Evolutionary conservation across 257 asterid genomes (phyloP), one percentile per base, ranked within the genome.

Genomic region (Solanum chmielewskii): DNA sequence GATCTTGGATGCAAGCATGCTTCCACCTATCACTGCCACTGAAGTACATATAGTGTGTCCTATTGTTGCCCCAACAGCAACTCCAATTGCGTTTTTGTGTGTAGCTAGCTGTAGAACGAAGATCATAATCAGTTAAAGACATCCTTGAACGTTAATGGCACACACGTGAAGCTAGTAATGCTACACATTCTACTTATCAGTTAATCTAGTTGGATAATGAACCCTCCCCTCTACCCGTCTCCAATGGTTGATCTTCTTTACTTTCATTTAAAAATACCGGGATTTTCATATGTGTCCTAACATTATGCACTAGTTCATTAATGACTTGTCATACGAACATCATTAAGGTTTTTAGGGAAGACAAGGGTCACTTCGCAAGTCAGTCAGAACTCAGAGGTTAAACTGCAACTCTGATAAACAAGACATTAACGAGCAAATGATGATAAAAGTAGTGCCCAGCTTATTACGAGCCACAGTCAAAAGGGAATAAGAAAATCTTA

Each of bases 41-140:
- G 99, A 95, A 52, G 99, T 97, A 78, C 99, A 97, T 64, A 97
- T 88, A 9, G 96, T 93, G 93, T 97, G 99, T 77, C 99, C 99
- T 27, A 97, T 73, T 18, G 87, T 85, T 21, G 99, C 99, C 77
- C 99, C 99, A 29, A 92, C 44, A 3, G 99, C 98, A 60, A 97
- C 99, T 84, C 99, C 99, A 18, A 95, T 80, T 18, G 99, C 99
- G 88, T 95, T 95, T 87, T 97, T 97, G 91, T 97, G 99, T 1
- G 99, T 95, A 35, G 99, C 99, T 62, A 97, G 90, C 99, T 97
- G 95, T 87, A 83, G 20, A 88, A 47, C 56, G 45, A 35, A 73
- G 42, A 10, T 6, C 29, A 7, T 44, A 62, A 23, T 42, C 83
- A 82, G 23, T 15, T 45, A 64, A 83, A 68, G 12, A 49, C 41